A percentile compares a stretch with the other conserved stretches of the same genome.
phyloP scores from a whole-genome alignment of 306 rosid species.

The Cyamopsis tetragonoloba region DNA sequence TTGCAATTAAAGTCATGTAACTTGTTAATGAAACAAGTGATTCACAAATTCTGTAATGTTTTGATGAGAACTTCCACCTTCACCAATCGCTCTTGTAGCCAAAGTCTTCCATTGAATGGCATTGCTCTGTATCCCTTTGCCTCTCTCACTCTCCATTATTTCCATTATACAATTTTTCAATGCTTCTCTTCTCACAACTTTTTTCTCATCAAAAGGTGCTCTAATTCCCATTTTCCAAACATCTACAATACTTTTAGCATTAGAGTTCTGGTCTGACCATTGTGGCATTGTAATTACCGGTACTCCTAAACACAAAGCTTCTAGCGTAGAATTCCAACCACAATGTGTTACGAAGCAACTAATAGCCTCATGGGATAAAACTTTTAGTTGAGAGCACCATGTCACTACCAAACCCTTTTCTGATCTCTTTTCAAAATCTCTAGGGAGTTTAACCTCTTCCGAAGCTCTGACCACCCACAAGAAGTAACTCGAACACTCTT shows the following conservation, averaged over 20 bases:
- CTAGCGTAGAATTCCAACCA: slow-evolving; percentile 27
- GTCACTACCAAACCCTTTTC: slow-evolving; percentile 1
- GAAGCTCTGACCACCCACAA: slow-evolving; percentile 16
- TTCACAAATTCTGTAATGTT: background rate
- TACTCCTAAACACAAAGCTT: slow-evolving; percentile 26
- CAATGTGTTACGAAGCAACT: slow-evolving; percentile 23
- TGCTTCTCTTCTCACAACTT: background rate
- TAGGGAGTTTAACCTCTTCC: slow-evolving; percentile 14
- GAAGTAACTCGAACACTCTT: background rate
- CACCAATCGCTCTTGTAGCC: background rate
- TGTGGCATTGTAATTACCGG: slow-evolving; percentile 1
- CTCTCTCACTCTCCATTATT: background rate
- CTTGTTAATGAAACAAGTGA: background rate
- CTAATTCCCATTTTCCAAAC: slow-evolving; percentile 24
- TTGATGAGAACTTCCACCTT: slow-evolving; percentile 5
- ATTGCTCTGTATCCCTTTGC: slow-evolving; percentile 5
- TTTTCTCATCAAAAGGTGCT: background rate
- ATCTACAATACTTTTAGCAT: background rate
- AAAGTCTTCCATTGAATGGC: background rate
- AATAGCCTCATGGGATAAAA: slow-evolving; percentile 7
- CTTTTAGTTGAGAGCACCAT: slow-evolving; percentile 19
- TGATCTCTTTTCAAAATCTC: slow-evolving; percentile 14
- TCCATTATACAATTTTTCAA: background rate
- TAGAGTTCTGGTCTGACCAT: slow-evolving; percentile 11
- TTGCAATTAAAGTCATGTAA: background rate